Evolutionary conservation across 129 eudicot species (phyloP), one percentile per base, ranked within the genome.

Genomic region (Pulicaria dysenterica): DNA sequence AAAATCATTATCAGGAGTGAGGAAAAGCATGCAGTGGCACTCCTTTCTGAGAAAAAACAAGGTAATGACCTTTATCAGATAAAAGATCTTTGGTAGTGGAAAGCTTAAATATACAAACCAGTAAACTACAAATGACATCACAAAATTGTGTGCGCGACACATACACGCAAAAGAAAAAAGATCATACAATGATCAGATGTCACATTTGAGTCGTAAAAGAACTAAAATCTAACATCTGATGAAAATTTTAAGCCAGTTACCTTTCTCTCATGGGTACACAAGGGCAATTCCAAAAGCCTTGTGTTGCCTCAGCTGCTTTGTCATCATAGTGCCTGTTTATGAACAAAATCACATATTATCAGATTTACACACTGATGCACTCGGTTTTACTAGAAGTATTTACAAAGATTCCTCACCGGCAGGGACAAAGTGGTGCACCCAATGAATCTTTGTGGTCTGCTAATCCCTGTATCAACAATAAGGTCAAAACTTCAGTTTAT

Each of bases 241-340:
- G 39, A 56, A 24, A 19, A 16, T 36, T 72, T 14, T 3, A 38
- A 36, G 46, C 5, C 19, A 0, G 19, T 7, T 76, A 93, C 98
- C 98, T 93, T 84, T 93, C 98, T 73, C 98, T 93, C 98, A 90
- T 93, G 56, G 98, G 98, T 70, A 93, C 96, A 90, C 98, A 93
- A 12, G 98, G 98, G 75, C 96, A 93, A 79, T 93, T 93, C 98
- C 96, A 89, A 68, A 89, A 89, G 53, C 96, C 96, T 77, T 89
- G 96, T 24, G 79, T 80, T 51, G 88, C 96, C 71, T 89, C 96
- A 54, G 92, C 92, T 58, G 84, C 88, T 77, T 89, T 89, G 81
- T 89, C 96, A 80, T 89, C 96, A 82, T 89, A 89, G 63, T 89
- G 96, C 92, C 98, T 93, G 85, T 61, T 78, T 64, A 44, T 69